These are phyloP conservation scores for Moricandia moricandioides DNA, from an alignment of 345 rosid genomes.

Conservation along the genomic window DNA sequence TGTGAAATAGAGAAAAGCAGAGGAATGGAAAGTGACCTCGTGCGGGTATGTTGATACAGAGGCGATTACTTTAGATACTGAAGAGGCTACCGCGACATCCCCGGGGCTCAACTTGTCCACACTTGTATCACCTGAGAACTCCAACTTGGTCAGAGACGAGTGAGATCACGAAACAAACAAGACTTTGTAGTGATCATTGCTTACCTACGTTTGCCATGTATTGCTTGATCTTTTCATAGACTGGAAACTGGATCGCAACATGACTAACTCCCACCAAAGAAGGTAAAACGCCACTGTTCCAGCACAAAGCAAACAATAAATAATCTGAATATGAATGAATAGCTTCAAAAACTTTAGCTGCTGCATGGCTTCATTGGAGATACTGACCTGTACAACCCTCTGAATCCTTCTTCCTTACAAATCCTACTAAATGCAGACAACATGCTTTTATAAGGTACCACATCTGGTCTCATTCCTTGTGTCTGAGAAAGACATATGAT, in stretches of 20 bases:
- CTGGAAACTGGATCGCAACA: conserved; percentile 95
- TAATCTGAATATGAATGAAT: not conserved
- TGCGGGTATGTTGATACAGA: conserved; percentile 88
- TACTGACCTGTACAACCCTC: conserved; percentile 82
- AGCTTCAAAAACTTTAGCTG: not conserved
- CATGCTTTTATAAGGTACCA: conserved; percentile 76
- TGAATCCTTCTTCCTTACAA: conserved; percentile 72
- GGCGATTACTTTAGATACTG: conserved; percentile 74
- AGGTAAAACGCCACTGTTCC: conserved; percentile 86
- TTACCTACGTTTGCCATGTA: conserved; percentile 72
- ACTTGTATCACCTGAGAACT: conserved; percentile 54
- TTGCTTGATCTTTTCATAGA: conserved; percentile 79
- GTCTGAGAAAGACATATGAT: conserved; percentile 33
- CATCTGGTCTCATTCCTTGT: conserved; percentile 67
- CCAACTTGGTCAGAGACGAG: conserved; percentile 32
- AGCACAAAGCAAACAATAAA: conserved; percentile 26
- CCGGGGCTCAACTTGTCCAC: conserved; percentile 58
- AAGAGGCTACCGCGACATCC: conserved; percentile 78
- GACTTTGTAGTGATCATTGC: not conserved
- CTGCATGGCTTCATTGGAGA: not conserved
- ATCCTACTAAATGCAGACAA: conserved; percentile 81
- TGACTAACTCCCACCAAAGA: conserved; percentile 91
- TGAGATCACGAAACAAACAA: not conserved
- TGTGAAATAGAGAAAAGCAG: not conserved
- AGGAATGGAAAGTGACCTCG: conserved; percentile 54